Conservation (phyloP, 345 rosid genomes). For the Crucihimalaya himalaica region DNA sequence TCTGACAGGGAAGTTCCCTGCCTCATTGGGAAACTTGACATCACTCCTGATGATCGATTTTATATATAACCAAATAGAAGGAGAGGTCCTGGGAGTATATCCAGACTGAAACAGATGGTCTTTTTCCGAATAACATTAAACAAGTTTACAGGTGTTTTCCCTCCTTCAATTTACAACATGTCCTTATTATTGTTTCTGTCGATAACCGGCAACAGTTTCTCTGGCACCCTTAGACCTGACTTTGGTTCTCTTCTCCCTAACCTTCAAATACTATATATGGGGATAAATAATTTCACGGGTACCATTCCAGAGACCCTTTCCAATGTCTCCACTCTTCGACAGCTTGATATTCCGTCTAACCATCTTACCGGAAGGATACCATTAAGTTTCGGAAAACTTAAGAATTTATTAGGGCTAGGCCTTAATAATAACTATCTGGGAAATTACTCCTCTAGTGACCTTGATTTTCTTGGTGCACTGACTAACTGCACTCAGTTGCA, state of each 20-base stretch:
- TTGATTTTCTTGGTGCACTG: neutral
- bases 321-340: too few species aligned
- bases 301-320: too few species aligned
- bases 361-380: neutral
- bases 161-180: slow-evolving; percentile 28
- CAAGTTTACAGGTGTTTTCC: slow-evolving; percentile 32
- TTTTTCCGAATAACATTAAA: slow-evolving; percentile 32
- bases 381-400: neutral
- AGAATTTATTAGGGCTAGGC: neutral
- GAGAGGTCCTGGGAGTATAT: slow-evolving; percentile 33
- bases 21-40: slow-evolving; percentile 35
- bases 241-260: slow-evolving; percentile 36
- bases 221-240: slow-evolving; percentile 27
- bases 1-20: slow-evolving; percentile 35
- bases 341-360: slow-evolving; percentile 15
- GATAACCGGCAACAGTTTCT: slow-evolving; percentile 30
- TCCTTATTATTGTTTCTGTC: slow-evolving; percentile 27
- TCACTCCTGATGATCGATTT: slow-evolving; percentile 26
- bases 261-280: slow-evolving; percentile 27
- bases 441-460: neutral
- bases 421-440: neutral
- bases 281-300: slow-evolving; percentile 22
- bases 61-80: slow-evolving; percentile 30
- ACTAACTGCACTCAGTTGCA: neutral
- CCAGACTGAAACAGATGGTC: slow-evolving; percentile 24